Percentiles rank a stretch among this genome's conserved stretches.
These are phyloP conservation scores for Mycena leptocephala DNA, from an alignment of 768 basidiomycete species.

Conservation along the genomic window DNA sequence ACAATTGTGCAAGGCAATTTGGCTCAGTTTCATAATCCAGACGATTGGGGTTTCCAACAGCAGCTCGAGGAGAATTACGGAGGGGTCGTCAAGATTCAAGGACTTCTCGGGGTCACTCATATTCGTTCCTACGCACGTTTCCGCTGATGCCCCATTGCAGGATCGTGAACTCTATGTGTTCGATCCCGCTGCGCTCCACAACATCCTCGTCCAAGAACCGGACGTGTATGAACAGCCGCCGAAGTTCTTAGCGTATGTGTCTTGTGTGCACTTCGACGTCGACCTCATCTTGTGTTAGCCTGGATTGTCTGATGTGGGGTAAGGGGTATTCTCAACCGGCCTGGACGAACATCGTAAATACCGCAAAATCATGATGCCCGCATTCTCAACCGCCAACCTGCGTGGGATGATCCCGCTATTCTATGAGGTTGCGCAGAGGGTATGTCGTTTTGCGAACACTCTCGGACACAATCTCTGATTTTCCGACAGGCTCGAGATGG, in stretches of 20 bases:
- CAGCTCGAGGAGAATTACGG: background rate
- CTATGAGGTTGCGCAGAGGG: background rate
- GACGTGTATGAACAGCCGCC: background rate
- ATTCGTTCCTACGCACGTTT: background rate
- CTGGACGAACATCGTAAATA: too few relatives aligned
- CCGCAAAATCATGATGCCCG: too few relatives aligned
- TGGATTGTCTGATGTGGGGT: background rate
- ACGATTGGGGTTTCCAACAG: background rate
- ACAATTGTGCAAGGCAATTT: too few relatives aligned
- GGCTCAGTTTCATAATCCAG: too few relatives aligned
- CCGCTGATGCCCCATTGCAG: background rate
- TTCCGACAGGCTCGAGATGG: too few relatives aligned
- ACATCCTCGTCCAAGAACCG: too few relatives aligned
- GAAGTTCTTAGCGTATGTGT: background rate
- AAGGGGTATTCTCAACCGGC: background rate
- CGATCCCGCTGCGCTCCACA: too few relatives aligned
- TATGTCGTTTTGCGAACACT: background rate
- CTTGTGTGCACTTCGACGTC: too few relatives aligned
- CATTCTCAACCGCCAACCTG: too few relatives aligned
- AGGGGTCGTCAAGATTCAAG: background rate
- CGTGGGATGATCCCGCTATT: background rate
- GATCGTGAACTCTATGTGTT: constrained; percentile 1
- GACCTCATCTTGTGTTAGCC: too few relatives aligned
- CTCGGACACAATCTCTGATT: too few relatives aligned
- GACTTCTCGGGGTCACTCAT: background rate